Evolutionary conservation across 2,329 filamentous ascomycete genomes (phyloP).

Genomic region (Corynespora cassiicola): DNA sequence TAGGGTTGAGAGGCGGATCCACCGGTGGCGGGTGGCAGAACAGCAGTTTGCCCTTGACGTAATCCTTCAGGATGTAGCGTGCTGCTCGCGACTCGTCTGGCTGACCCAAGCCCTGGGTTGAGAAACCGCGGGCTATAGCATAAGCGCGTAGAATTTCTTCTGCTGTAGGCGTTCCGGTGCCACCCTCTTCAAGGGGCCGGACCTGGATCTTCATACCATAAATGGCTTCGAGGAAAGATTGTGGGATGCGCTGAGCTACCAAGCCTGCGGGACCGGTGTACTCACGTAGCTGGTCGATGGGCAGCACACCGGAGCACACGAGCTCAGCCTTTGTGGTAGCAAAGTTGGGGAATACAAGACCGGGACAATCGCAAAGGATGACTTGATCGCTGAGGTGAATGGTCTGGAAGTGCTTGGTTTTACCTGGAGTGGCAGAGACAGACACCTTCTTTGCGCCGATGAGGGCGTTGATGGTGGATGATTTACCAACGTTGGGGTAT

Average conservation of each 20-base stretch:
- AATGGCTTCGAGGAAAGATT: slow-evolving; percentile 86
- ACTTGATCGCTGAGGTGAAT: slow-evolving; percentile 91
- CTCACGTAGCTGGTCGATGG: slow-evolving; percentile 95
- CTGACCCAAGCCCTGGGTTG: slow-evolving; percentile 85
- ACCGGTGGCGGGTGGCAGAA: slow-evolving; percentile 87
- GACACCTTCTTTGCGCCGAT: slow-evolving; percentile 98
- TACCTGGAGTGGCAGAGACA: slow-evolving; percentile 94
- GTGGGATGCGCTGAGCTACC: slow-evolving; percentile 84
- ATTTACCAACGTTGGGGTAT: slow-evolving; percentile 99
- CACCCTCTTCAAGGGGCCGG: slow-evolving; percentile 86
- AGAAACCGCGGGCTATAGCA: slow-evolving; percentile 87
- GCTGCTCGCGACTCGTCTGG: slow-evolving; percentile 94
- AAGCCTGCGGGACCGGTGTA: slow-evolving; percentile 86
- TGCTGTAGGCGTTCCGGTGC: slow-evolving; percentile 83
- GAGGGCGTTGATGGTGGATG: slow-evolving; percentile 98
- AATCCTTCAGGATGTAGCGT: slow-evolving; percentile 91
- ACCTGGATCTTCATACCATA: slow-evolving; percentile 91
- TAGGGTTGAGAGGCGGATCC: slow-evolving; percentile 68
- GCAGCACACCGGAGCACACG: slow-evolving; percentile 91
- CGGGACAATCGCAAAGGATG: slow-evolving; percentile 94
- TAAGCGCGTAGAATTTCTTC: slow-evolving; percentile 87
- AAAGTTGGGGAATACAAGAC: slow-evolving; percentile 98
- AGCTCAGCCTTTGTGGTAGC: slow-evolving; percentile 95
- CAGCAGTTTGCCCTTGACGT: slow-evolving; percentile 93
- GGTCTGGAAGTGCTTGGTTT: slow-evolving; percentile 99